Percentiles rank a stretch among this genome's conserved stretches.
phyloP scores from a whole-genome alignment of 805 yeast species.

The Komagataella phaffii region DNA sequence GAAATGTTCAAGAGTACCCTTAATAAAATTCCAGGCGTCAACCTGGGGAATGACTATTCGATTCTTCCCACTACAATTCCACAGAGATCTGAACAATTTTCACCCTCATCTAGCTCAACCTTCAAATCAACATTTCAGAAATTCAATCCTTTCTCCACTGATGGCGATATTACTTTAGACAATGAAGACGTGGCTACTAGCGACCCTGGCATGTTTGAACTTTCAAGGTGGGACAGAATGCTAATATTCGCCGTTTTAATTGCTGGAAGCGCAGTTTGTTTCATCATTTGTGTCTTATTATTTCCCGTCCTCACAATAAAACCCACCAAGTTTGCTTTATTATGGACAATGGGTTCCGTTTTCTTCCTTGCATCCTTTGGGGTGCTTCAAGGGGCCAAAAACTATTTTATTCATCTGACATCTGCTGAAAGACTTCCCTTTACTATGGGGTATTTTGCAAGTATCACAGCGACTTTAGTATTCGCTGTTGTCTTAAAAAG shows the following conservation, averaged over 20 bases:
- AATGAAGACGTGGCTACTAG: slow-evolving; percentile 19
- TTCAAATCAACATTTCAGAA: slow-evolving; percentile 4
- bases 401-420: slow-evolving; percentile 51
- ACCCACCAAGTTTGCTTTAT: slow-evolving; percentile 73
- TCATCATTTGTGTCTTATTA: slow-evolving; percentile 58
- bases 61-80: not conserved
- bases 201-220: slow-evolving; percentile 28
- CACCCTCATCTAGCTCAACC: not conserved
- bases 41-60: not conserved
- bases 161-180: slow-evolving; percentile 4
- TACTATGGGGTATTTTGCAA: slow-evolving; percentile 56
- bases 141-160: slow-evolving; percentile 2
- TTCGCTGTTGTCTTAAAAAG: slow-evolving; percentile 52
- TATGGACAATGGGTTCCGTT: slow-evolving; percentile 82
- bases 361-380: slow-evolving; percentile 77
- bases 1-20: not conserved
- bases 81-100: not conserved
- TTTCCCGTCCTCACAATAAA: slow-evolving; percentile 73
- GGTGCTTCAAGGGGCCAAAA: slow-evolving; percentile 74
- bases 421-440: slow-evolving; percentile 65
- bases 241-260: slow-evolving; percentile 65
- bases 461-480: slow-evolving; percentile 59
- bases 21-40: not conserved
- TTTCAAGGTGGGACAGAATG: slow-evolving; percentile 64
- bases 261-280: slow-evolving; percentile 58